These are phyloP conservation scores for Chlamydomonas reinhardtii DNA, from an alignment of 163 green algal genomes.

Conservation along the genomic window DNA sequence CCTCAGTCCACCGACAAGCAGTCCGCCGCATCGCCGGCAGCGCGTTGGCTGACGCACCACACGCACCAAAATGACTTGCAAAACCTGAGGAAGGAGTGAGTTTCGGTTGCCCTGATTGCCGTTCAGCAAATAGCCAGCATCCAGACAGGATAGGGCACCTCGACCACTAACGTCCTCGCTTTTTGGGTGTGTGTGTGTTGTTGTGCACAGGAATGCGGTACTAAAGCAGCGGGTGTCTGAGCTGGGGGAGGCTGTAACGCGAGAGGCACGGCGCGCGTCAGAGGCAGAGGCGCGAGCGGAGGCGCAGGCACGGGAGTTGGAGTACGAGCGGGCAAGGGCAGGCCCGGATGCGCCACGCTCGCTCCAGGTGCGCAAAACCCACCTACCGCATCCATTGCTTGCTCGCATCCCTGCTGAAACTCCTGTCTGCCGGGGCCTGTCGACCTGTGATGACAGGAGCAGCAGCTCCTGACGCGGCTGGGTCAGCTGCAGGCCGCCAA, in stretches of 20 bases:
- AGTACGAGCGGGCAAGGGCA: too few species aligned
- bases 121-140: too few species aligned
- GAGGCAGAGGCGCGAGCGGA: neutral
- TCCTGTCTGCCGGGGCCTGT: too few species aligned
- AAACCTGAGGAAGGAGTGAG: neutral
- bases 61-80: neutral
- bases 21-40: too few species aligned
- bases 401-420: neutral
- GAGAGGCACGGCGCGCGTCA: neutral
- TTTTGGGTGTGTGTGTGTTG: too few species aligned
- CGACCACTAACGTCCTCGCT: neutral
- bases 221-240: conserved; percentile 15
- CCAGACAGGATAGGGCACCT: too few species aligned
- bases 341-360: too few species aligned
- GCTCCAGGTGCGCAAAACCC: neutral
- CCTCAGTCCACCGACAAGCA: too few species aligned
- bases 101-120: too few species aligned
- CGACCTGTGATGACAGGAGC: neutral
- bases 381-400: neutral
- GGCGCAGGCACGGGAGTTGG: neutral
- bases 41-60: neutral
- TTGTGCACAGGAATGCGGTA: neutral
- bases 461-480: neutral
- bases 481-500: neutral
- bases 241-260: neutral